Conservation (phyloP, 2,329 filamentous ascomycete genomes). For the Bipolaris sorokiniana region DNA sequence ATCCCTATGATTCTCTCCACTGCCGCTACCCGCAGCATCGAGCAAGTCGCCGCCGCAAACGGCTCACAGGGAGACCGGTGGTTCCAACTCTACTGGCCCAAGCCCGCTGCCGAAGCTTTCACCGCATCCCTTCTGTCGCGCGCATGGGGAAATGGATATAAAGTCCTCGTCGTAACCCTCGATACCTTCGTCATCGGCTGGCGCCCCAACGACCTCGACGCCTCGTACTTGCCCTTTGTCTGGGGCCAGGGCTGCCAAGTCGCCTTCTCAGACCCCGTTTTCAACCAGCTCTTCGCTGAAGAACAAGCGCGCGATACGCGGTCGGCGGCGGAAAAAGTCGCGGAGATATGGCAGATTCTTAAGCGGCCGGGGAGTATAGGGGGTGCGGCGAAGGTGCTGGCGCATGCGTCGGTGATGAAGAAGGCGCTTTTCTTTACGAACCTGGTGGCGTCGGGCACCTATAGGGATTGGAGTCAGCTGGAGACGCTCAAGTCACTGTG, state of each 20-base stretch:
- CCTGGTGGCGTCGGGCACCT: slow-evolving; percentile 44
- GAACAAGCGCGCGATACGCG: slow-evolving; percentile 41
- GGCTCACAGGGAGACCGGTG: slow-evolving; percentile 63
- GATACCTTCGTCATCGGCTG: slow-evolving; percentile 74
- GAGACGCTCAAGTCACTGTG: slow-evolving; percentile 42
- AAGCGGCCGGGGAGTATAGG: slow-evolving; percentile 44
- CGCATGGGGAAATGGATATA: slow-evolving; percentile 67
- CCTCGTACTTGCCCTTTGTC: slow-evolving; percentile 66
- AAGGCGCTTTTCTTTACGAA: slow-evolving; percentile 48
- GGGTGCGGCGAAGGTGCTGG: slow-evolving; percentile 42
- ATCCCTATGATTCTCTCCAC: slow-evolving; percentile 73
- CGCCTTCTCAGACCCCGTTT: slow-evolving; percentile 47
- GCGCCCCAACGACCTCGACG: slow-evolving; percentile 71
- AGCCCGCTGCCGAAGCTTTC: slow-evolving; percentile 67
- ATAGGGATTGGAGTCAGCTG: slow-evolving; percentile 46
- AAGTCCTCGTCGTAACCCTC: slow-evolving; percentile 72
- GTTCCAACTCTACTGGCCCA: slow-evolving; percentile 79
- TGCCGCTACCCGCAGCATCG: slow-evolving; percentile 67
- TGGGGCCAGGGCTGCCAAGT: slow-evolving; percentile 49
- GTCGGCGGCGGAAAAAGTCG: slow-evolving; percentile 39
- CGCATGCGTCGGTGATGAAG: slow-evolving; percentile 42
- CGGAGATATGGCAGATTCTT: slow-evolving; percentile 47
- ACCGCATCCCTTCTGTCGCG: slow-evolving; percentile 68
- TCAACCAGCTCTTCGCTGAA: slow-evolving; percentile 44
- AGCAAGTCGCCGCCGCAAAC: slow-evolving; percentile 67